These are phyloP conservation scores for Solanum appendiculatum DNA, from an alignment of 257 asterid genomes.

Conservation along the genomic window DNA sequence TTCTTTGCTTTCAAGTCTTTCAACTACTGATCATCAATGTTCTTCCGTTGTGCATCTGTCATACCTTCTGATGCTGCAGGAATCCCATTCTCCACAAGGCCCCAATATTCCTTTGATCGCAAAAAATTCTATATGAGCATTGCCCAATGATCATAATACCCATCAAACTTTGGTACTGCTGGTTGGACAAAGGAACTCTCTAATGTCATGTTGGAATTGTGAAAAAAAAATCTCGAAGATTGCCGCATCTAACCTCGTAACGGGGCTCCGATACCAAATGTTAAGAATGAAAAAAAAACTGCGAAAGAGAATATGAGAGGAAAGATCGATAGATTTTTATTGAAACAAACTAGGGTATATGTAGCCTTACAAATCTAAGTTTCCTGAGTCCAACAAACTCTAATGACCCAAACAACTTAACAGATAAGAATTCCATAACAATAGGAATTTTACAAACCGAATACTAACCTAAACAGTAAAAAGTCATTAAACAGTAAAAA, in stretches of 20 bases:
- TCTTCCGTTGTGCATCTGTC: neutral
- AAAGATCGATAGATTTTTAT: no score
- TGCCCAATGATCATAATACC: neutral
- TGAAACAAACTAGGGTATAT: no score
- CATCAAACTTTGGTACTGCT: neutral
- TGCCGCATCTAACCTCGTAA: no score
- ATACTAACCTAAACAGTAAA: no score
- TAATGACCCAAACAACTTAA: no score
- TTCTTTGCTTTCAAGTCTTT: neutral
- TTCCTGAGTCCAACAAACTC: no score
- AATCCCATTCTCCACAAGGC: neutral
- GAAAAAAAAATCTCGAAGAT: no score
- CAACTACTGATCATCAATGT: neutral
- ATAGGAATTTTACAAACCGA: no score
- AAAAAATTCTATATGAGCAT: neutral
- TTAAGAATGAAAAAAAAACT: neutral
- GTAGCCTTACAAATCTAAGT: no score
- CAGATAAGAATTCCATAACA: no score
- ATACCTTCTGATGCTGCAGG: neutral
- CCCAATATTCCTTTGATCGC: neutral
- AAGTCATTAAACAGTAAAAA: no score
- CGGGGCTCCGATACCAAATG: neutral
- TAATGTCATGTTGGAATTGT: neutral
- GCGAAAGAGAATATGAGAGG: no score
- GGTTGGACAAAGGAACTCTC: neutral